Evolutionary conservation across 768 basidiomycete genomes (phyloP).

Genomic region (Trametes coccinea): DNA sequence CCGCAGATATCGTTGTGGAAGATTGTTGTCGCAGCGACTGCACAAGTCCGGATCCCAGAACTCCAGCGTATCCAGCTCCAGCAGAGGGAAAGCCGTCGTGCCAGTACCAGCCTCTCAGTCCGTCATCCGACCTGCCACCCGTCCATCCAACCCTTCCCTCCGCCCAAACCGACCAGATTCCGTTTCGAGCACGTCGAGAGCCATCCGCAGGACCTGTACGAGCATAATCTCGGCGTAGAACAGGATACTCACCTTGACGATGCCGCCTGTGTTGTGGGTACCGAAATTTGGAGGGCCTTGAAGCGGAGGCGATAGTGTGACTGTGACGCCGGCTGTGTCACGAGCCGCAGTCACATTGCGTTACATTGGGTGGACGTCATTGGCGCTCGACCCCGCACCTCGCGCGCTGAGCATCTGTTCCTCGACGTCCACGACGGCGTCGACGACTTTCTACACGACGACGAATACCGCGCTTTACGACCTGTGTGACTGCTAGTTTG

Average conservation of each 20-base stretch:
- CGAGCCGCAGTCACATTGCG: background rate
- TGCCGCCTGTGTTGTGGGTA: slow-evolving; percentile 31
- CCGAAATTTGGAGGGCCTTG: slow-evolving; percentile 19
- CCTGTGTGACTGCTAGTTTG: no score
- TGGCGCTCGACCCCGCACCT: no score
- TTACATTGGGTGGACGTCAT: background rate
- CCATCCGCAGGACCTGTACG: slow-evolving; percentile 11
- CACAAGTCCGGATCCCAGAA: no score
- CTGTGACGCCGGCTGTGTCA: slow-evolving; percentile 4
- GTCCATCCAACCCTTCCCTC: slow-evolving; percentile 25
- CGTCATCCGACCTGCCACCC: slow-evolving; percentile 22
- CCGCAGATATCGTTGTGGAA: background rate
- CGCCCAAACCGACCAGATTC: background rate
- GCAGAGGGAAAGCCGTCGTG: no score
- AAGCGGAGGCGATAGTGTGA: slow-evolving; percentile 13
- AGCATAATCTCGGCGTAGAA: slow-evolving; percentile 8
- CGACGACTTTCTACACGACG: no score
- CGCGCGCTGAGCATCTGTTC: no score
- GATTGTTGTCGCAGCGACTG: background rate
- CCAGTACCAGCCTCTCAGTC: background rate
- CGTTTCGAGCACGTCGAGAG: slow-evolving; percentile 8
- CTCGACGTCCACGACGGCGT: no score
- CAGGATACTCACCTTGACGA: slow-evolving; percentile 33
- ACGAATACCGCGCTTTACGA: no score
- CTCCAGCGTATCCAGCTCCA: no score